phyloP scores from a whole-genome alignment of 441 rosid species.

The Theobroma grandiflorum region DNA sequence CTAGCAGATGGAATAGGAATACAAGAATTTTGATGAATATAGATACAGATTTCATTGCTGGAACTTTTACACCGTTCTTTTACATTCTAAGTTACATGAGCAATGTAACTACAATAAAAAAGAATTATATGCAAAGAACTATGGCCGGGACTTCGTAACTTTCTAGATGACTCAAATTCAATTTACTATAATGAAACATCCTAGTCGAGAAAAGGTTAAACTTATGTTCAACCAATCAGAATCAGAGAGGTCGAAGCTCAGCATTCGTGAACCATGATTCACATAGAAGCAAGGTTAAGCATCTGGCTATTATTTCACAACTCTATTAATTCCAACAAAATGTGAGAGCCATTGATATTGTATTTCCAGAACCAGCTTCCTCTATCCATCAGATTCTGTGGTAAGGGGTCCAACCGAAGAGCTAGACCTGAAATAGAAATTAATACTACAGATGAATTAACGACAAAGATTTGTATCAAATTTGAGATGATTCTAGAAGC shows the following conservation, averaged over 20 bases:
- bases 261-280: conserved; percentile 61
- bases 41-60: conserved; percentile 24
- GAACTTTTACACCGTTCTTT: conserved; percentile 21
- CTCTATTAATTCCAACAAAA: conserved; percentile 66
- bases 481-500: not conserved
- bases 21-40: not conserved
- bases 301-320: conserved; percentile 31
- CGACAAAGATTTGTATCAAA: not conserved
- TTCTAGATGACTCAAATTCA: not conserved
- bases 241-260: conserved; percentile 5
- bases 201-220: conserved; percentile 46
- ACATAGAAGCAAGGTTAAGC: conserved; percentile 32
- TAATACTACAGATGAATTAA: conserved; percentile 17
- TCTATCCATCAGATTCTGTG: conserved; percentile 52
- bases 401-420: conserved; percentile 60
- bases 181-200: conserved; percentile 6
- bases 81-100: conserved; percentile 6
- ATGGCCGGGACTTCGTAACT: not conserved
- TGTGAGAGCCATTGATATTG: conserved; percentile 58
- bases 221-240: conserved; percentile 62
- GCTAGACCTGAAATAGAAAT: conserved; percentile 52
- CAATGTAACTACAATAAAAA: not conserved
- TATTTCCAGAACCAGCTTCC: conserved; percentile 97
- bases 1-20: not conserved
- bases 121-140: not conserved